phyloP scores from a whole-genome alignment of 2,329 filamentous ascomycete species.

The Blastomyces emzantsi region DNA sequence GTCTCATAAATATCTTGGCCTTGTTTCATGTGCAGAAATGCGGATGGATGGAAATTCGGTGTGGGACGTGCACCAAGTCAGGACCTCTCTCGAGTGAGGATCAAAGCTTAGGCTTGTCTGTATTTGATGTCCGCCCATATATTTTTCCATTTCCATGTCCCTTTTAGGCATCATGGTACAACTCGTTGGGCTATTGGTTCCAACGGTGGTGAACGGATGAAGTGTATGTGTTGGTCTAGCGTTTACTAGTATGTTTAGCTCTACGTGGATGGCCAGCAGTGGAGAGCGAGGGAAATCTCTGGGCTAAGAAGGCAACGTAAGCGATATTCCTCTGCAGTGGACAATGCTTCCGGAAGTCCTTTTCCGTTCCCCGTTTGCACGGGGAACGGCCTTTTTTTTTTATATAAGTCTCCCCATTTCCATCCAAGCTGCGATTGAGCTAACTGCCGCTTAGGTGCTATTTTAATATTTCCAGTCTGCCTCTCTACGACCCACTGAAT shows the following conservation, averaged over 20 bases:
- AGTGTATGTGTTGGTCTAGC: slow-evolving; percentile 13
- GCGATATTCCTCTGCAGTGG: slow-evolving; percentile 10
- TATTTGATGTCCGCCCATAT: slow-evolving; percentile 28
- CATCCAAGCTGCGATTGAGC: slow-evolving; percentile 14
- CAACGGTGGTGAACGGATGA: slow-evolving; percentile 14
- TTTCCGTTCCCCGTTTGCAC: slow-evolving; percentile 16
- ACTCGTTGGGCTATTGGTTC: slow-evolving; percentile 5
- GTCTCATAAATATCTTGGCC: not conserved
- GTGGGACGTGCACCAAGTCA: slow-evolving; percentile 31
- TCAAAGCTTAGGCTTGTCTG: slow-evolving; percentile 93
- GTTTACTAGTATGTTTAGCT: slow-evolving; percentile 12
- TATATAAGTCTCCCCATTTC: slow-evolving; percentile 30
- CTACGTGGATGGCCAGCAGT: slow-evolving; percentile 7
- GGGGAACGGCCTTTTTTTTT: slow-evolving; percentile 30
- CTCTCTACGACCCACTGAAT: slow-evolving; percentile 7
- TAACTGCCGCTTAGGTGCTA: slow-evolving; percentile 25
- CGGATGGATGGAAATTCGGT: slow-evolving; percentile 10
- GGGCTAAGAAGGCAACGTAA: slow-evolving; percentile 15
- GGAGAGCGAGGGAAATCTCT: slow-evolving; percentile 9
- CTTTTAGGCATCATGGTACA: slow-evolving; percentile 2
- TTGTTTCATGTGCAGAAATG: not conserved
- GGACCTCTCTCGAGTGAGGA: slow-evolving; percentile 89
- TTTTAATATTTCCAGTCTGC: slow-evolving; percentile 14
- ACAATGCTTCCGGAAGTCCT: not conserved
- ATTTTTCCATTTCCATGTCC: slow-evolving; percentile 12